A percentile compares a stretch with the other conserved stretches of the same genome.
These are phyloP conservation scores for Backusella sp. DNA, from an alignment of 192 early-diverging fungal genomes.

Conservation along the genomic window DNA sequence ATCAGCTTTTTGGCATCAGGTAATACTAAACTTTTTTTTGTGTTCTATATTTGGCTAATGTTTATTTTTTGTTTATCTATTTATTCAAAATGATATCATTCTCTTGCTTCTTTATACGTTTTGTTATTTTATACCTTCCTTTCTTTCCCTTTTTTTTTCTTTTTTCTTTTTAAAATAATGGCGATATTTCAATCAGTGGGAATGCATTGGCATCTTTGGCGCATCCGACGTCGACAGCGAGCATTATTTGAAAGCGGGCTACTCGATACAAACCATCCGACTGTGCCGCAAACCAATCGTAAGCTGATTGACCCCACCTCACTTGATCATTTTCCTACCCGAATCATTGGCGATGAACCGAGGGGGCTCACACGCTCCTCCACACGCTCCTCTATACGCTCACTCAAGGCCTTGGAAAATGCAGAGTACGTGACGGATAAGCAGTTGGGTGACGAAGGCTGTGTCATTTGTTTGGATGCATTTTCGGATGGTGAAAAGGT, in stretches of 20 bases:
- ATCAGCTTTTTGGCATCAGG: conserved; percentile 45
- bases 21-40: conserved; percentile 16
- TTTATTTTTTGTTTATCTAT: not conserved
- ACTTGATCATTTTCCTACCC: conserved; percentile 34
- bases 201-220: conserved; percentile 38
- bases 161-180: not conserved
- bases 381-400: conserved; percentile 22
- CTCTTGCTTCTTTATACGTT: not conserved
- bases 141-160: not conserved
- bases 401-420: conserved; percentile 33
- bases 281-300: not conserved
- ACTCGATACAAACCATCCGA: not conserved
- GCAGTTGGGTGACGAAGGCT: conserved; percentile 26
- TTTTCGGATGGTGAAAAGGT: conserved; percentile 52
- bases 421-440: conserved; percentile 15
- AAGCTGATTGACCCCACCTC: conserved; percentile 21
- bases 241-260: conserved; percentile 24
- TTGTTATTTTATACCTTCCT: not conserved
- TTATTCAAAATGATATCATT: not conserved
- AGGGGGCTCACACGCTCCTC: conserved; percentile 5
- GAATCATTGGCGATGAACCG: conserved; percentile 35
- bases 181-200: conserved; percentile 13
- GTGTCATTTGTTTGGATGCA: conserved; percentile 58
- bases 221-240: conserved; percentile 26
- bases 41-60: not conserved